phyloP scores from a whole-genome alignment of 768 basidiomycete species.

The Scleroderma citrinum region DNA sequence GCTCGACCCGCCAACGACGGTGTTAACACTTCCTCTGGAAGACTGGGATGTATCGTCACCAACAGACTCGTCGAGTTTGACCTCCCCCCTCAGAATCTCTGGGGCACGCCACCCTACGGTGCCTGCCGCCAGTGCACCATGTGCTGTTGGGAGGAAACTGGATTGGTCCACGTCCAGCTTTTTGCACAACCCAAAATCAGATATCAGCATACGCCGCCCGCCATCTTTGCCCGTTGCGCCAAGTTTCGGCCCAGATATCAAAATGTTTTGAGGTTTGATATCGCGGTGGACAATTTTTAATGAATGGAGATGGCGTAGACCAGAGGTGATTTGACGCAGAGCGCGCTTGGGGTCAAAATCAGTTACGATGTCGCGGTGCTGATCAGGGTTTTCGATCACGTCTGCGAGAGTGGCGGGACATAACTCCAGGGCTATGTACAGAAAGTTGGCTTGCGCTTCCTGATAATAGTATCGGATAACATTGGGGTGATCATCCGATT shows the following conservation, averaged over 20 bases:
- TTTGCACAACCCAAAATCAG: conserved; percentile 96
- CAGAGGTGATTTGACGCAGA: conserved; percentile 78
- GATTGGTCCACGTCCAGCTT: conserved; percentile 95
- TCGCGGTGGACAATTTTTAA: conserved; percentile 97
- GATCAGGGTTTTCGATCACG: conserved; percentile 73
- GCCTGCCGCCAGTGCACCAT: conserved; percentile 85
- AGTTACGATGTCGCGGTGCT: conserved; percentile 70
- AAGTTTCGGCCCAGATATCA: conserved; percentile 68
- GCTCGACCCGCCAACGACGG: conserved; percentile 34
- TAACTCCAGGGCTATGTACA: conserved; percentile 96
- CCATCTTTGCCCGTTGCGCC: conserved; percentile 36
- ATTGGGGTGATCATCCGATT: conserved; percentile 97
- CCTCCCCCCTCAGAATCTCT: conserved; percentile 90
- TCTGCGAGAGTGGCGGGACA: conserved; percentile 89
- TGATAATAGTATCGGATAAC: conserved; percentile 99
- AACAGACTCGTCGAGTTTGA: conserved; percentile 77
- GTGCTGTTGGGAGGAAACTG: conserved; percentile 88
- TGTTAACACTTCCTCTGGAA: conserved; percentile 59
- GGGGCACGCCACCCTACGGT: conserved; percentile 98
- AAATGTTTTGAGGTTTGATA: conserved; percentile 97
- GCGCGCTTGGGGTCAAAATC: conserved; percentile 86
- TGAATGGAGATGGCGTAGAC: conserved; percentile 84
- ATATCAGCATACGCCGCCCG: conserved; percentile 80
- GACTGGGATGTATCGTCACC: conserved; percentile 60
- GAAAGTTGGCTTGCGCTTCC: conserved; percentile 87